A percentile compares a stretch with the other conserved stretches of the same genome.
These are phyloP conservation scores for Eragrostis curvula DNA, from an alignment of 176 grass and related monocot genomes.

Conservation along the genomic window DNA sequence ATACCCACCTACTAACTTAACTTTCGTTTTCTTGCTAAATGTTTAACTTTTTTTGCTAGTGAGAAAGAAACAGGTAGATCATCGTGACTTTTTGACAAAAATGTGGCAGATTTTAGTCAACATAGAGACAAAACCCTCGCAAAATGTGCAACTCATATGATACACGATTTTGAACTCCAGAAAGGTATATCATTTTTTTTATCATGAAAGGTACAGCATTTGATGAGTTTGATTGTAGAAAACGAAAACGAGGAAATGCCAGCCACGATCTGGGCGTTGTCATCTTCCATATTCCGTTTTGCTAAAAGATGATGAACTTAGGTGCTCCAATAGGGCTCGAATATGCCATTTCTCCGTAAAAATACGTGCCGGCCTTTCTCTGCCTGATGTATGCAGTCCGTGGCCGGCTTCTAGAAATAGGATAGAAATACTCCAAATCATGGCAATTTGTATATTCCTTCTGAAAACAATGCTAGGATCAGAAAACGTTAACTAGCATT, in stretches of 20 bases:
- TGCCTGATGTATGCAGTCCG: neutral
- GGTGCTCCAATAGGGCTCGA: constrained; percentile 4
- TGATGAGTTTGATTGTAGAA: neutral
- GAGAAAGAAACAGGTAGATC: too few species aligned
- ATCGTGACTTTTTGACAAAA: too few species aligned
- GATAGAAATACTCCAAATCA: neutral
- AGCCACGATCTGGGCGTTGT: neutral
- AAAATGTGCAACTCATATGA: too few species aligned
- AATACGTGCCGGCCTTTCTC: neutral
- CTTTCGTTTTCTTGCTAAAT: neutral
- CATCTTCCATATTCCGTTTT: constrained; percentile 3
- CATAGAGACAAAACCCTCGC: too few species aligned
- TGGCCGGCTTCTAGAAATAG: neutral
- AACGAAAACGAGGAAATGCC: neutral
- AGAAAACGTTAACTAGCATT: neutral
- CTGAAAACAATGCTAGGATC: neutral
- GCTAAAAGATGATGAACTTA: neutral
- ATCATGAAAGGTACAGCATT: too few species aligned
- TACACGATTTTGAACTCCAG: neutral
- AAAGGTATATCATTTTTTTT: neutral
- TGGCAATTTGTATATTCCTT: constrained; percentile 6
- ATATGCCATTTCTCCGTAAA: neutral
- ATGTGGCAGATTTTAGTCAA: too few species aligned
- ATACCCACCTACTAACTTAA: neutral
- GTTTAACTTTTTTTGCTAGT: neutral